Base-by-base conservation (phyloP, 169 alveolate species). In the Plasmodium billcollinsi region DNA sequence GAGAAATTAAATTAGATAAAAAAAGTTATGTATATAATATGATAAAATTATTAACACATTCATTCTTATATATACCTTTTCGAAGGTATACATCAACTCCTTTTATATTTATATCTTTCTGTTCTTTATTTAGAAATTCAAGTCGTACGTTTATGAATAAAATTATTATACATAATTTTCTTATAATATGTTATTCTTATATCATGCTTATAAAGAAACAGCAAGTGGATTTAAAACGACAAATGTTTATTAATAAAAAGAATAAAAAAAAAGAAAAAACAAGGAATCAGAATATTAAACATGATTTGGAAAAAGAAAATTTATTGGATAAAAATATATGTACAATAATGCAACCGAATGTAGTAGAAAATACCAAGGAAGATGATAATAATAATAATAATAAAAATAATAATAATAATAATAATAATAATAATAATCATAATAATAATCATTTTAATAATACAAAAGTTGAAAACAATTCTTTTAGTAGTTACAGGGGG, bases 31-130 rank as follows among this genome's bases (percentile, higher is more conserved):
- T 78, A 8, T 58, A 49, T 24, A 70, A 49, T 52, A 66, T 78
- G 89, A 78, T 78, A n/a, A 78, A 66, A 52, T 26, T 78, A 78
- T 65, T 78, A 26, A 78, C 24, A 39, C 65, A 66, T 39, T 66
- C 89, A 14, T 65, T 78, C 12, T 59, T 50, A 47, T 45, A 78
- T 21, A 67, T 78, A 52, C 78, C 89, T 2, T 8, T 50, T 20
- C 33, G 49, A 21, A 78, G 67, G 50, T 65, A 65, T 59, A 65
- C 78, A 11, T 63, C 50, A n/a, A 50, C 33, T 9, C 74, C 74
- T 20, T 78, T 78, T 78, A 18, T 78, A 50, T 78, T 78, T 78
- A 78, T 78, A n/a, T 78, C 89, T n/a, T 78, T 78, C 26, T 78
- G 89, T 78, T 78, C 66, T 21, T n/a, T 78, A 26, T 78, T 78